Conservation (phyloP, 2,329 filamentous ascomycete genomes). For the Teratosphaeria nubilosa region DNA sequence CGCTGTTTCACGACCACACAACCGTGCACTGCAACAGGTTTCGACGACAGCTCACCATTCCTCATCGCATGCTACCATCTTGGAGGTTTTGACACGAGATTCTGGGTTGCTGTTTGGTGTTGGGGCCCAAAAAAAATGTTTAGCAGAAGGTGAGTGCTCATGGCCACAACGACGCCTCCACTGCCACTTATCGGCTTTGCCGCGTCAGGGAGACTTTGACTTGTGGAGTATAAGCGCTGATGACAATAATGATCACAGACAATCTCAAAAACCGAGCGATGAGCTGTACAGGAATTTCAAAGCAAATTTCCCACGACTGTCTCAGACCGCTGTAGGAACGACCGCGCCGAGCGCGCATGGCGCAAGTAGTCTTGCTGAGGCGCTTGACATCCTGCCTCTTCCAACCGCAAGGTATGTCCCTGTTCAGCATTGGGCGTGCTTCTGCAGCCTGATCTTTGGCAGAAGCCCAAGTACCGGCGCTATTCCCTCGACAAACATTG, state of each 20-base stretch:
- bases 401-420: slow-evolving; percentile 34
- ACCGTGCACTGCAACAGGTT: background rate
- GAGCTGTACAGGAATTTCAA: slow-evolving; percentile 78
- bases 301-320: slow-evolving; percentile 67
- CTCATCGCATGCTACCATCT: background rate
- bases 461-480: background rate
- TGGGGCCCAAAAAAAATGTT: background rate
- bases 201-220: background rate
- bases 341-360: slow-evolving; percentile 33
- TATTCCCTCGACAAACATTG: background rate
- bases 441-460: background rate
- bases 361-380: slow-evolving; percentile 30
- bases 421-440: background rate
- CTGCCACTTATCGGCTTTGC: background rate
- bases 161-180: background rate
- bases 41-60: background rate
- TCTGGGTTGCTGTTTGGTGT: background rate
- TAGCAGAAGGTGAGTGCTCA: background rate
- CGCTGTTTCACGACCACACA: background rate
- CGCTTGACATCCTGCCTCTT: slow-evolving; percentile 33
- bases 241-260: slow-evolving; percentile 25
- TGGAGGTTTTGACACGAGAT: background rate
- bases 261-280: slow-evolving; percentile 74
- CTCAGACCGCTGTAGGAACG: slow-evolving; percentile 38
- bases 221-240: background rate